These are phyloP conservation scores for Trichophyton schoenleinii DNA, from an alignment of 2,329 filamentous ascomycete species.

Conservation along the genomic window DNA sequence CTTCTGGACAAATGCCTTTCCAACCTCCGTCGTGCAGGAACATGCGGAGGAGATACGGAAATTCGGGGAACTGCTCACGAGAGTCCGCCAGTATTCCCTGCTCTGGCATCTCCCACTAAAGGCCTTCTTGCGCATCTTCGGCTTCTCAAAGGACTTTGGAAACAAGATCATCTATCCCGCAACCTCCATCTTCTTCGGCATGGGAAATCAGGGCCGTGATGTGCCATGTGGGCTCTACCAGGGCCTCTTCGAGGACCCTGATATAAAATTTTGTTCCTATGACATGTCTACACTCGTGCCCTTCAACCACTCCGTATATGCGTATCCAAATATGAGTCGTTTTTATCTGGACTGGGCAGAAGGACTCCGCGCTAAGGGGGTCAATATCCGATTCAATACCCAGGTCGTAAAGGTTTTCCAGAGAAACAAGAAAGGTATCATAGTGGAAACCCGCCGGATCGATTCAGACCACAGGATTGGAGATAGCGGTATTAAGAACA, in stretches of 20 bases:
- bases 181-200: slow-evolving; percentile 60
- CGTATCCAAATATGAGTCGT: slow-evolving; percentile 46
- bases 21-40: slow-evolving; percentile 43
- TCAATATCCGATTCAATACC: slow-evolving; percentile 44
- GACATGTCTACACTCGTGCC: slow-evolving; percentile 43
- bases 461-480: slow-evolving; percentile 9
- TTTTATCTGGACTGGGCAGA: slow-evolving; percentile 47
- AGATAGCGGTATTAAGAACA: slow-evolving; percentile 26
- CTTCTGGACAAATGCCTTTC: slow-evolving; percentile 52
- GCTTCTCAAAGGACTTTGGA: slow-evolving; percentile 57
- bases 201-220: slow-evolving; percentile 60
- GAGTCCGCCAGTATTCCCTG: slow-evolving; percentile 44
- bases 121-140: slow-evolving; percentile 52
- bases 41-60: slow-evolving; percentile 44
- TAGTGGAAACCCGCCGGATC: slow-evolving; percentile 25
- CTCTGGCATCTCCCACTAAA: slow-evolving; percentile 49
- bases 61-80: slow-evolving; percentile 42
- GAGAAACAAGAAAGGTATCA: slow-evolving; percentile 40
- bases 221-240: slow-evolving; percentile 57
- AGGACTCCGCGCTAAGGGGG: slow-evolving; percentile 40
- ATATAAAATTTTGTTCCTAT: slow-evolving; percentile 49
- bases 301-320: slow-evolving; percentile 46
- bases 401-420: slow-evolving; percentile 40
- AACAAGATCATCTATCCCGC: slow-evolving; percentile 60
- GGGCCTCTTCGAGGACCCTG: slow-evolving; percentile 45